Base-by-base conservation (phyloP, 768 basidiomycete species). In the Porpolomopsis calyptriformis region DNA sequence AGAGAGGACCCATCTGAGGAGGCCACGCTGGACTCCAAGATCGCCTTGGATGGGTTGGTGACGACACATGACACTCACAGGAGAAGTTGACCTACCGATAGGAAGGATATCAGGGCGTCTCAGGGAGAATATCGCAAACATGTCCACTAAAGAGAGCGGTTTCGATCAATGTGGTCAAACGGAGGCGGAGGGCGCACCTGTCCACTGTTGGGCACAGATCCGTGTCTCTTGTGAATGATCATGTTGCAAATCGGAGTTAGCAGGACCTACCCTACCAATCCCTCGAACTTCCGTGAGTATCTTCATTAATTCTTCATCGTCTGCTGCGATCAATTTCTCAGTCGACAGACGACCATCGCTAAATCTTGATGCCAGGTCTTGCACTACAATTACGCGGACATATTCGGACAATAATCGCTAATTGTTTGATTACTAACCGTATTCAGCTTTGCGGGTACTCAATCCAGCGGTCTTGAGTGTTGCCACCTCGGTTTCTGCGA, bases 51-150 rank as follows among this genome's bases (percentile, higher is more conserved):
- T 8, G 9, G 50, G 43, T 25, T 26, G 49, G 26, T 45, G 29
- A 40, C 51, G 40, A 4, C 16, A 41, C 25, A 20, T n/a, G 25
- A 24, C 37, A 22, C 19, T 14, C 31, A 34, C 9, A 38, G 38
- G 2, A 27, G 44, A n/a, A 11, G 9, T 29, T n/a, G 29, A 44
- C 60, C 29, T 49, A 64, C 66, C 63, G 50, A 70, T 63, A 40
- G 67, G 63, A 20, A 41, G 12, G 51, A 64, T 33, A 46, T 69
- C 72, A 73, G 24, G 85, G 16, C 89, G 78, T 0, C 88, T 73
- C 25, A 92, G 67, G 2, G 86, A 83, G 62, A 93, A 94, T 36
- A 96, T 87, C 11, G 85, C 74, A 57, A 93, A 93, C 91, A 93
- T 93, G 55, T 91, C 82, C n/a, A 90, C 87, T 74, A 64, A 46